These are phyloP conservation scores for Pseudophaeomoniella oleicola DNA, from an alignment of 2,329 filamentous ascomycete genomes.

Conservation along the genomic window DNA sequence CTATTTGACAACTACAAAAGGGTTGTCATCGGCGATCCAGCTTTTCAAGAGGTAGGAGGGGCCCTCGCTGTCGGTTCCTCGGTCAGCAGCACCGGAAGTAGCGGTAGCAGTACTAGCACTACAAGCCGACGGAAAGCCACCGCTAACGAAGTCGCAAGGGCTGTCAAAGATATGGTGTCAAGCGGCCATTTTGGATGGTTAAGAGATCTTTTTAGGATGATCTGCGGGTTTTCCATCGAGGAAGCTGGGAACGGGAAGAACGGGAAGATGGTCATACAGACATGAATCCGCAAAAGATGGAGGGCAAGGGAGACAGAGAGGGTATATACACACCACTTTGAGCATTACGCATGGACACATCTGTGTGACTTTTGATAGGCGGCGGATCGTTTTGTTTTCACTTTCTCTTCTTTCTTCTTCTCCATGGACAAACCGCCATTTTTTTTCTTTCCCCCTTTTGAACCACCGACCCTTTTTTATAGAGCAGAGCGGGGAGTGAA, in stretches of 20 bases:
- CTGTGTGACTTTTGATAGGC: too few species aligned
- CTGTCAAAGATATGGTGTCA: constrained; percentile 60
- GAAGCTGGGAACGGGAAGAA: constrained; percentile 49
- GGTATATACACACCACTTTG: too few species aligned
- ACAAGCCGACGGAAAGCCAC: constrained; percentile 44
- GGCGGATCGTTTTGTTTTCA: too few species aligned
- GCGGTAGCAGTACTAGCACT: constrained; percentile 33
- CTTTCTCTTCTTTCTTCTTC: too few species aligned
- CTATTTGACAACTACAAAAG: constrained; percentile 70
- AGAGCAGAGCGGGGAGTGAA: too few species aligned
- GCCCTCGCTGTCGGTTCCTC: constrained; percentile 21
- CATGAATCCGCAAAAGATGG: too few species aligned
- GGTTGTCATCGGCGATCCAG: constrained; percentile 58
- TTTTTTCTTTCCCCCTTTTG: too few species aligned
- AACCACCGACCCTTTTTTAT: too few species aligned
- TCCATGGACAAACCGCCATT: too few species aligned
- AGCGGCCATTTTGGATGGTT: constrained; percentile 65
- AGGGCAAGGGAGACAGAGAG: too few species aligned
- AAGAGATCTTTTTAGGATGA: constrained; percentile 64
- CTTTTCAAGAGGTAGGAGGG: constrained; percentile 35
- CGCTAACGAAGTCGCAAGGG: constrained; percentile 65
- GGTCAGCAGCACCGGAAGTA: too few species aligned
- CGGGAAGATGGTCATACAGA: constrained; percentile 39
- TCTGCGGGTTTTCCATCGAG: constrained; percentile 72
- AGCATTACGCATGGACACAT: too few species aligned